Conservation (phyloP, 2,329 filamentous ascomycete genomes). For the Sclerotinia sclerotiorum region DNA sequence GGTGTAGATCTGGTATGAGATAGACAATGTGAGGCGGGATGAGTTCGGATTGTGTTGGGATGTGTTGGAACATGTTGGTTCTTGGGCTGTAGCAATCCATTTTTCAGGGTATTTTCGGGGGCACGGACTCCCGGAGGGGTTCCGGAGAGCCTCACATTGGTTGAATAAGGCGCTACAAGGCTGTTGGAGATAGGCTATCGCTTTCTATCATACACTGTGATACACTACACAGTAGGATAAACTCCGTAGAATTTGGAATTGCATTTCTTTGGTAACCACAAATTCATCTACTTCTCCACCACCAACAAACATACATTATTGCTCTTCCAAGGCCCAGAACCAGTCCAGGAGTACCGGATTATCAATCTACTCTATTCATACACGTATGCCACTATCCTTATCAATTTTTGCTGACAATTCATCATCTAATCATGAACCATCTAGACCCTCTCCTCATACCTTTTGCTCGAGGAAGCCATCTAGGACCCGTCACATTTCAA, state of each 20-base stretch:
- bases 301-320: not conserved
- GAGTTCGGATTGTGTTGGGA: too few species aligned
- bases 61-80: not conserved
- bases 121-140: not conserved
- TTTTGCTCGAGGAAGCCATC: not conserved
- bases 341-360: not conserved
- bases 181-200: not conserved
- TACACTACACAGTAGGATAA: too few species aligned
- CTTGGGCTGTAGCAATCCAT: not conserved
- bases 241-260: conserved; percentile 1
- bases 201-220: not conserved
- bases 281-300: not conserved
- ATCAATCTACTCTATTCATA: not conserved
- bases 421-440: not conserved
- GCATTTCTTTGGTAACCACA: not conserved
- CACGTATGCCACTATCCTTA: not conserved
- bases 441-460: conserved; percentile 1
- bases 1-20: not conserved
- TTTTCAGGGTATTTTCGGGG: not conserved
- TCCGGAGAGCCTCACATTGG: not conserved
- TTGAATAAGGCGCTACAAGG: not conserved
- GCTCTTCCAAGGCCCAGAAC: not conserved
- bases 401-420: conserved; percentile 8
- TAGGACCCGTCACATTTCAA: not conserved
- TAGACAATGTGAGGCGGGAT: too few species aligned